phyloP scores from a whole-genome alignment of 2,329 filamentous ascomycete species.

The Tolypocladium album region DNA sequence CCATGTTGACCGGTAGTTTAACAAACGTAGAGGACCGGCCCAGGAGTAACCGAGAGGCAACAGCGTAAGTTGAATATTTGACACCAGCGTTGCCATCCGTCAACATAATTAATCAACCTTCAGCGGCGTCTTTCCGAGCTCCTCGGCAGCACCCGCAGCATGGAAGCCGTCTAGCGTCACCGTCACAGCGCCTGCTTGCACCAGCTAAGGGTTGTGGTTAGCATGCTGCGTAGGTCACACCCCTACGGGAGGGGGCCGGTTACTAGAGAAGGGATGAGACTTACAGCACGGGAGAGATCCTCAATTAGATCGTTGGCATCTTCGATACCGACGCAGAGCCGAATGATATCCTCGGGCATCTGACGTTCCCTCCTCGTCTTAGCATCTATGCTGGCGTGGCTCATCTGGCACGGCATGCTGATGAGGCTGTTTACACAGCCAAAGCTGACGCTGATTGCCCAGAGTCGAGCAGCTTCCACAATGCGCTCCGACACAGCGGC shows the following conservation, averaged over 20 bases:
- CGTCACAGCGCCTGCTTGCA: constrained; percentile 87
- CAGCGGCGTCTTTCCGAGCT: constrained; percentile 19
- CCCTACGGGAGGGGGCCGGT: neutral
- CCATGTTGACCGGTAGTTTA: neutral
- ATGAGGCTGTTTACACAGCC: constrained; percentile 98
- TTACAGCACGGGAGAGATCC: constrained; percentile 80
- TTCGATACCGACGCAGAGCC: constrained; percentile 93
- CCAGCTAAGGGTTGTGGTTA: constrained; percentile 45
- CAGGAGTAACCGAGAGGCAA: neutral
- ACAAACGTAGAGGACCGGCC: neutral
- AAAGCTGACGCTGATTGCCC: constrained; percentile 94
- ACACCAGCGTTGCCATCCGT: neutral
- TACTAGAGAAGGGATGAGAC: constrained; percentile 23
- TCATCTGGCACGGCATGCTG: constrained; percentile 99
- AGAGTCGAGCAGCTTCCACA: constrained; percentile 83
- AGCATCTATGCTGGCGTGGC: constrained; percentile 93
- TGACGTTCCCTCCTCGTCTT: constrained; percentile 82
- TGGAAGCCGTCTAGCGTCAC: constrained; percentile 76
- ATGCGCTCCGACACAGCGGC: constrained; percentile 76
- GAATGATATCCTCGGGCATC: constrained; percentile 94
- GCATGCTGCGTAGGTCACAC: neutral
- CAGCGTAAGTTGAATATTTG: neutral
- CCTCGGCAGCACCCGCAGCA: constrained; percentile 35
- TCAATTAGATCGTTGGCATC: constrained; percentile 87
- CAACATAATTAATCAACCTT: constrained; percentile 4